Evolutionary conservation across 169 alveolate genomes (phyloP).

Genomic region (Eimeria tenella): DNA sequence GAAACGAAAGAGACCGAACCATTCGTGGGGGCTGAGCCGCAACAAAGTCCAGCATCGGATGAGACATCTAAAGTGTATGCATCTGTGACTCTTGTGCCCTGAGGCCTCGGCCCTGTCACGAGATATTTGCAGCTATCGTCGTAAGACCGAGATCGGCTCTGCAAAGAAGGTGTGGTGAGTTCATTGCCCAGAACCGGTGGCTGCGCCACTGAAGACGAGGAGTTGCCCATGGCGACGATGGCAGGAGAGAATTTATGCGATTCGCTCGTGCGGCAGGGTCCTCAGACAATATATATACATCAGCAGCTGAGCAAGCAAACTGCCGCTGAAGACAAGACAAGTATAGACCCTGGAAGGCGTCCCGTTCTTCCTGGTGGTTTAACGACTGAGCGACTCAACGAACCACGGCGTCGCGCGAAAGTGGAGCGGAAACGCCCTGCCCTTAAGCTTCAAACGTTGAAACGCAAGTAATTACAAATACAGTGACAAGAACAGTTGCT

Average conservation of each 20-base stretch:
- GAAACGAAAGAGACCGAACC: slow-evolving; percentile 39
- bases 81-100: not conserved
- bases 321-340: not conserved
- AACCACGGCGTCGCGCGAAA: slow-evolving; percentile 15
- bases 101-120: slow-evolving; percentile 30
- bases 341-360: not conserved
- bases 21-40: slow-evolving; percentile 34
- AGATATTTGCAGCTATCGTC: slow-evolving; percentile 52
- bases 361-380: not conserved
- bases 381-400: slow-evolving; percentile 25
- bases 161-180: slow-evolving; percentile 48
- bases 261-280: not conserved
- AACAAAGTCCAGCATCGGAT: slow-evolving; percentile 55
- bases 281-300: not conserved
- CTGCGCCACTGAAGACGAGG: slow-evolving; percentile 68
- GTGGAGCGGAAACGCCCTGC: not conserved
- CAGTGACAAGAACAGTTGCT: slow-evolving; percentile 22
- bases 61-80: slow-evolving; percentile 31
- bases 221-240: slow-evolving; percentile 49
- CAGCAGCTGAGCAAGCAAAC: not conserved
- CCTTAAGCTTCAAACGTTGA: slow-evolving; percentile 45
- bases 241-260: not conserved
- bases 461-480: slow-evolving; percentile 28
- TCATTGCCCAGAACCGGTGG: slow-evolving; percentile 44
- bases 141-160: slow-evolving; percentile 6